These are phyloP conservation scores for Aspergillus chevalieri DNA, from an alignment of 2,329 filamentous ascomycete species.

Conservation along the genomic window DNA sequence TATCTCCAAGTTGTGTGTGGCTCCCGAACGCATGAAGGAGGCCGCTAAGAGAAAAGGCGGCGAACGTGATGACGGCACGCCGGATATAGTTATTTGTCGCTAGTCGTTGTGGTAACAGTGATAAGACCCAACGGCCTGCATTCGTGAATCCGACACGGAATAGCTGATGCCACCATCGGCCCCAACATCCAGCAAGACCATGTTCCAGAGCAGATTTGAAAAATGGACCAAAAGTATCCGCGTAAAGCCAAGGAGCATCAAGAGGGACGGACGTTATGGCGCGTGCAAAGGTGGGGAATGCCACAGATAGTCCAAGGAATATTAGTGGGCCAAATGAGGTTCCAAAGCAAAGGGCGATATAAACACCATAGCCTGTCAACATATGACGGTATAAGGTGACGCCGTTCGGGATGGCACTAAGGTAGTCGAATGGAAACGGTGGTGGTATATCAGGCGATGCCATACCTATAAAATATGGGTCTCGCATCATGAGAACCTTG, in stretches of 20 bases:
- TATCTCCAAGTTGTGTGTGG: slow-evolving; percentile 58
- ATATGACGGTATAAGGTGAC: slow-evolving; percentile 53
- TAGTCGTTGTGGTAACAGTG: slow-evolving; percentile 17
- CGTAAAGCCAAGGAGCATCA: slow-evolving; percentile 57
- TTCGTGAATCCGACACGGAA: slow-evolving; percentile 59
- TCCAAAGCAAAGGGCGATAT: slow-evolving; percentile 55
- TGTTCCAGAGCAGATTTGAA: slow-evolving; percentile 43
- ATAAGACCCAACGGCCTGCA: slow-evolving; percentile 35
- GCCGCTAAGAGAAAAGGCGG: slow-evolving; percentile 32
- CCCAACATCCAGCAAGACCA: slow-evolving; percentile 78
- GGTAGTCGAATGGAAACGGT: slow-evolving; percentile 40
- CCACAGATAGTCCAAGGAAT: slow-evolving; percentile 47
- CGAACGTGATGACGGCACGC: slow-evolving; percentile 18
- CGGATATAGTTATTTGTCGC: slow-evolving; percentile 12
- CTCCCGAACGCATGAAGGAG: slow-evolving; percentile 65
- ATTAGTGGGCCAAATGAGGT: slow-evolving; percentile 58
- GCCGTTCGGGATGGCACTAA: slow-evolving; percentile 38
- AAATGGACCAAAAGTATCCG: slow-evolving; percentile 51
- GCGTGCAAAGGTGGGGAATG: slow-evolving; percentile 50
- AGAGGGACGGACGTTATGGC: slow-evolving; percentile 55
- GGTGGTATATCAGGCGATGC: slow-evolving; percentile 44
- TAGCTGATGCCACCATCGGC: slow-evolving; percentile 82
- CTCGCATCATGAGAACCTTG: slow-evolving; percentile 63
- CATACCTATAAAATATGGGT: slow-evolving; percentile 68
- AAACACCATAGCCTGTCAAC: slow-evolving; percentile 52